Conservation (phyloP, 257 asterid species). For the Ajuga chamaepitys region DNA sequence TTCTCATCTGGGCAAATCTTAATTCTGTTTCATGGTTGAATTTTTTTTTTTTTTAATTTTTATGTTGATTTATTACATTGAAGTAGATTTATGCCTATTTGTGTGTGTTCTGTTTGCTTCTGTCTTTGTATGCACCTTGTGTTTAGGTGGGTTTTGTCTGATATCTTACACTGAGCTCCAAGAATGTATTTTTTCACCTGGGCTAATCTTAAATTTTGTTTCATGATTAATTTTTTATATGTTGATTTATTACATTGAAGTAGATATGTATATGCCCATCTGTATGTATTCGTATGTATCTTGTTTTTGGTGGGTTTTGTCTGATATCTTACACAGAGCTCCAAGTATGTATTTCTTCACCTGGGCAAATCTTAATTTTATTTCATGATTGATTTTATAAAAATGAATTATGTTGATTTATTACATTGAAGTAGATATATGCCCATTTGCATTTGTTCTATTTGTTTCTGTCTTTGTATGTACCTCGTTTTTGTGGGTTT, state of each 20-base stretch:
- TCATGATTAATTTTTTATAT: constrained; percentile 11
- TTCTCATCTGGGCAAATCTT: constrained; percentile 12
- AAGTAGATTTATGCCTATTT: not conserved
- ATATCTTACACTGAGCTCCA: constrained; percentile 6
- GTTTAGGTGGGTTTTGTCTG: not conserved
- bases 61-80: not conserved
- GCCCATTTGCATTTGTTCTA: not conserved
- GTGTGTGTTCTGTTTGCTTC: not conserved
- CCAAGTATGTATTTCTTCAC: not conserved
- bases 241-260: not conserved
- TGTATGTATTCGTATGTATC: not conserved
- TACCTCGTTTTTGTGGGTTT: not conserved
- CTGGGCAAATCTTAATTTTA: constrained; percentile 15
- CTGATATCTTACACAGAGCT: constrained; percentile 6
- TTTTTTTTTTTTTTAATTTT: constrained; percentile 7
- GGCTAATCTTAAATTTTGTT: constrained; percentile 14
- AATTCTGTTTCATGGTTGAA: constrained; percentile 12
- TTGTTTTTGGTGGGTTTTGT: not conserved
- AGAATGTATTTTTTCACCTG: not conserved
- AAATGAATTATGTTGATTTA: not conserved
- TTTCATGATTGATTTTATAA: constrained; percentile 11
- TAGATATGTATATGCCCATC: not conserved
- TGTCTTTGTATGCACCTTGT: not conserved
- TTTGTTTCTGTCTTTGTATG: not conserved
- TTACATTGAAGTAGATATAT: not conserved